These are phyloP conservation scores for Fusarium sp. DNA, from an alignment of 2,329 filamentous ascomycete genomes.

Conservation along the genomic window DNA sequence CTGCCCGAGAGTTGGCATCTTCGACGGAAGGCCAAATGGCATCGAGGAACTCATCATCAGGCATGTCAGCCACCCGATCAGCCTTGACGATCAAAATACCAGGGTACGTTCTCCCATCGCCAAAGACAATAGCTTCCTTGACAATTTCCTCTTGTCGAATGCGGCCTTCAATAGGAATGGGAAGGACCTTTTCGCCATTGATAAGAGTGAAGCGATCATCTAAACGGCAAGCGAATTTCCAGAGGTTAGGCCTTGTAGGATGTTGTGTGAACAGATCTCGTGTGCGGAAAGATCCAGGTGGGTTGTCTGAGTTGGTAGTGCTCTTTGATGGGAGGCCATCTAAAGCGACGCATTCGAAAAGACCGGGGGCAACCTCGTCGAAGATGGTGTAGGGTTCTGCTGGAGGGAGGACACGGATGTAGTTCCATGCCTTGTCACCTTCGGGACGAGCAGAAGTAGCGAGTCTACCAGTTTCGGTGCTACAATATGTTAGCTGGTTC, in stretches of 20 bases:
- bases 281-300: constrained; percentile 58
- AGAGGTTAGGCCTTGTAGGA: constrained; percentile 54
- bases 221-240: constrained; percentile 59
- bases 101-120: constrained; percentile 62
- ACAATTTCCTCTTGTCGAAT: constrained; percentile 65
- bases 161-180: constrained; percentile 62
- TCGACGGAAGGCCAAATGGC: constrained; percentile 62
- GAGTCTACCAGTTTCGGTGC: constrained; percentile 45
- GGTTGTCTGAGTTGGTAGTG: constrained; percentile 53
- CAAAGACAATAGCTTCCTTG: constrained; percentile 68
- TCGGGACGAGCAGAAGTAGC: constrained; percentile 45
- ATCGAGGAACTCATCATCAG: constrained; percentile 59
- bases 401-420: constrained; percentile 48
- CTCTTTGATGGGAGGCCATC: constrained; percentile 54
- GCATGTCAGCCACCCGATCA: constrained; percentile 55
- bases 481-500: background rate
- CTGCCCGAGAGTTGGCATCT: constrained; percentile 61
- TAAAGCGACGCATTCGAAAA: constrained; percentile 54
- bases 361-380: constrained; percentile 47
- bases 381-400: constrained; percentile 41
- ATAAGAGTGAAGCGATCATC: constrained; percentile 60
- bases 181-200: constrained; percentile 63
- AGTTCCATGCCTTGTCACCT: constrained; percentile 48
- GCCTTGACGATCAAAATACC: constrained; percentile 66
- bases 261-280: constrained; percentile 59